Conservation (phyloP, 805 yeast genomes). For the Candida ovalis region DNA sequence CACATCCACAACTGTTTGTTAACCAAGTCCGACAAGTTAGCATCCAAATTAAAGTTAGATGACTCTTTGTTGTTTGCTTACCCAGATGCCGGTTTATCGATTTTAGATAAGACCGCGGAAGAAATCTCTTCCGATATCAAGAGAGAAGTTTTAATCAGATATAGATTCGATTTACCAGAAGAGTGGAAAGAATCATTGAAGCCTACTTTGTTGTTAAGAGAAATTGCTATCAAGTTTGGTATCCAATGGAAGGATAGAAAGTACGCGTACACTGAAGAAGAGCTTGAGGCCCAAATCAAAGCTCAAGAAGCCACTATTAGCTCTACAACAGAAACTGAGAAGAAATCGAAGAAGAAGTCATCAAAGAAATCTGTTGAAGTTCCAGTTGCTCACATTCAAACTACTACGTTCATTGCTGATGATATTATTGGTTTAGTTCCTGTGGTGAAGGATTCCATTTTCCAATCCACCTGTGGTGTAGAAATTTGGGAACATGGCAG, state of each 20-base stretch:
- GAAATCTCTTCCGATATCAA: constrained; percentile 42
- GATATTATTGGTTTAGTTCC: constrained; percentile 75
- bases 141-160: constrained; percentile 57
- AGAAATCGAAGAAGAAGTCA: constrained; percentile 34
- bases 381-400: constrained; percentile 10
- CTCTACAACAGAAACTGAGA: constrained; percentile 16
- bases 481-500: constrained; percentile 69
- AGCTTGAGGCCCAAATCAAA: constrained; percentile 29
- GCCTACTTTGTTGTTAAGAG: constrained; percentile 51
- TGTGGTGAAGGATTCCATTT: constrained; percentile 65
- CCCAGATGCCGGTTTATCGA: constrained; percentile 36
- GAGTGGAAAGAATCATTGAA: constrained; percentile 42
- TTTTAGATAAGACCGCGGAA: constrained; percentile 41
- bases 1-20: constrained; percentile 71
- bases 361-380: constrained; percentile 20
- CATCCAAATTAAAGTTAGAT: constrained; percentile 40
- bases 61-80: constrained; percentile 40
- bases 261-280: constrained; percentile 46
- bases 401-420: constrained; percentile 47
- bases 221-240: constrained; percentile 74
- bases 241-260: constrained; percentile 69
- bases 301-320: constrained; percentile 21
- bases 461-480: constrained; percentile 63
- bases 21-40: constrained; percentile 27
- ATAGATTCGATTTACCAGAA: constrained; percentile 52